A percentile compares a stretch with the other conserved stretches of the same genome.
Evolutionary conservation across 2,329 filamentous ascomycete genomes (phyloP).

Genomic region (Sordariomycetes sp.): DNA sequence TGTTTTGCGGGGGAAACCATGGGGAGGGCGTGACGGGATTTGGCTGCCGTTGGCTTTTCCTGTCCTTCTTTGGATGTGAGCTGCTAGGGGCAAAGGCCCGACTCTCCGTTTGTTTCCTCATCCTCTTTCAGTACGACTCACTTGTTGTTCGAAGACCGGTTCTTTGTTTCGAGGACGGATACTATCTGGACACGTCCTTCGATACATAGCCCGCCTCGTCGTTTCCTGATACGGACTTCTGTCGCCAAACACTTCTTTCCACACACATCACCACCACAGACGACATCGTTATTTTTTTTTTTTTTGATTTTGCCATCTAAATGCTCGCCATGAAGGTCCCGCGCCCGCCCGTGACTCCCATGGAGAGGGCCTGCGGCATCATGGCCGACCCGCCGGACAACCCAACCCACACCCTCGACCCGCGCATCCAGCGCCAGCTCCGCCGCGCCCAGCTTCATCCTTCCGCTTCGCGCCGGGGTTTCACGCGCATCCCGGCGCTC

Average conservation of each 20-base stretch:
- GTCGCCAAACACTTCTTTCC: not conserved
- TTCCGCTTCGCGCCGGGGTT: not conserved
- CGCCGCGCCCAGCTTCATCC: not conserved
- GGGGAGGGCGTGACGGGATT: no score
- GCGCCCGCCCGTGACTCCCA: not conserved
- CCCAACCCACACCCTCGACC: not conserved
- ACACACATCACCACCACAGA: not conserved
- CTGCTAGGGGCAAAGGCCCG: no score
- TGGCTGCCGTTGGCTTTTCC: no score
- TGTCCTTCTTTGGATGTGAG: no score
- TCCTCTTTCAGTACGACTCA: no score
- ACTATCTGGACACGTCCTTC: not conserved
- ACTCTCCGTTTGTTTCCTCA: no score
- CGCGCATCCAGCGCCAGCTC: not conserved
- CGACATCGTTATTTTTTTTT: no score
- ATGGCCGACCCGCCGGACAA: not conserved
- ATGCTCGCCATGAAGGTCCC: not conserved
- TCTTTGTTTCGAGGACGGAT: no score
- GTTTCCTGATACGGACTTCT: not conserved
- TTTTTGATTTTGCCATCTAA: not conserved
- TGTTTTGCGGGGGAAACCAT: no score
- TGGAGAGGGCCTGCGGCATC: not conserved
- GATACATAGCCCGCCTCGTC: not conserved
- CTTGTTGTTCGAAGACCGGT: no score
- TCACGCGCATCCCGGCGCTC: conserved; percentile 1